Evolutionary conservation across 2,329 filamentous ascomycete genomes (phyloP).

Genomic region (Ophiostoma pallidulum): DNA sequence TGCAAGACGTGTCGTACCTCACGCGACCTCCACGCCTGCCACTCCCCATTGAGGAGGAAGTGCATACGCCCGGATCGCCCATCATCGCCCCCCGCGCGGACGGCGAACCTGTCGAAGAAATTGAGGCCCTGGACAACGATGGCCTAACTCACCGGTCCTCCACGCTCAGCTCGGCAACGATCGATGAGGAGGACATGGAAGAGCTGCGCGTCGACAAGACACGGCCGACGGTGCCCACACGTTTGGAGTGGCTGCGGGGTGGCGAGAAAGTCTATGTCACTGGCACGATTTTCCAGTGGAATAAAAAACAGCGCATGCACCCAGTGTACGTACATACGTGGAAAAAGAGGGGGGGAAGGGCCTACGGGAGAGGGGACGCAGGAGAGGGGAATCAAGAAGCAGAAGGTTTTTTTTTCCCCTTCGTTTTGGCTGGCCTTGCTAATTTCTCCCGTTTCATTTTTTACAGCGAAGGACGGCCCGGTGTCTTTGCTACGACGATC

Average conservation of each 20-base stretch:
- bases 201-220: conserved; percentile 65
- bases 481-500: conserved; percentile 66
- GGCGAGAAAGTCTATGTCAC: conserved; percentile 94
- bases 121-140: conserved; percentile 39
- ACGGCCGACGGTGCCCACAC: conserved; percentile 70
- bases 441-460: background rate
- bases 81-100: conserved; percentile 65
- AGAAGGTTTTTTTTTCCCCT: too few relatives aligned
- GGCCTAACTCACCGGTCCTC: conserved; percentile 46
- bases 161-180: conserved; percentile 50
- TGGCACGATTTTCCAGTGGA: conserved; percentile 95
- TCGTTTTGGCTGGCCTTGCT: too few relatives aligned
- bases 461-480: conserved; percentile 43
- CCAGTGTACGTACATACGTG: conserved; percentile 58
- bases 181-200: conserved; percentile 56
- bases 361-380: too few relatives aligned
- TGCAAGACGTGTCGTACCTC: conserved; percentile 54
- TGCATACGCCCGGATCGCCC: conserved; percentile 81
- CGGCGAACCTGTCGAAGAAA: conserved; percentile 41
- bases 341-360: background rate
- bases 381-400: too few relatives aligned
- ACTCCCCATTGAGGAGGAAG: conserved; percentile 86
- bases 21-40: conserved; percentile 78
- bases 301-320: conserved; percentile 81
- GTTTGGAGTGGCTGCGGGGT: conserved; percentile 73